These are phyloP conservation scores for Vitis riparia DNA, from an alignment of 164 flowering plant genomes.

Conservation along the genomic window DNA sequence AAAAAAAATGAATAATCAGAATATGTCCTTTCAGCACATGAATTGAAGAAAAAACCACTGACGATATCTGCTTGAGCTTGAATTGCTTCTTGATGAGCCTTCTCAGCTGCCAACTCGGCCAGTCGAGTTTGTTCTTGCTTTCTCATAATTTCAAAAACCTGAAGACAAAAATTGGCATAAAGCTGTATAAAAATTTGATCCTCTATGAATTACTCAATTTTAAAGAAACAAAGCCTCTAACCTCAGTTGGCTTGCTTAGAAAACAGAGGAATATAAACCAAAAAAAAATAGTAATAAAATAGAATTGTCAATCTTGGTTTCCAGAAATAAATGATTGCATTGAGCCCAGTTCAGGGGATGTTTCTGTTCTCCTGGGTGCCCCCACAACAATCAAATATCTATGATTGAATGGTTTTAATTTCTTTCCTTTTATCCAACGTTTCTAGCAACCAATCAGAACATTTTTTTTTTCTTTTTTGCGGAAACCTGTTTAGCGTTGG, in stretches of 20 bases:
- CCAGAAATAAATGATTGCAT: too few species aligned
- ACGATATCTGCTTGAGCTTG: conserved; percentile 66
- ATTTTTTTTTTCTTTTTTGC: background rate
- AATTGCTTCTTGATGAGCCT: conserved; percentile 40
- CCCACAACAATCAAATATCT: too few species aligned
- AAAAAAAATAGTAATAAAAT: background rate
- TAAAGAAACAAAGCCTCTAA: too few species aligned
- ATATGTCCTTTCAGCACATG: background rate
- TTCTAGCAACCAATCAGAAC: background rate
- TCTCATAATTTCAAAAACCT: conserved; percentile 74
- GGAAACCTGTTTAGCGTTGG: conserved; percentile 40
- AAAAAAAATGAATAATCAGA: too few species aligned
- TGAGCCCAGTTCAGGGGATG: too few species aligned
- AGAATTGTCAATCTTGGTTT: background rate
- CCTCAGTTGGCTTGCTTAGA: background rate
- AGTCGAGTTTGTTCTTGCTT: conserved; percentile 69
- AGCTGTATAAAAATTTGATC: too few species aligned
- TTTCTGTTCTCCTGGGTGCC: too few species aligned
- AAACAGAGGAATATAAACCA: background rate
- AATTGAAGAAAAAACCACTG: conserved; percentile 18
- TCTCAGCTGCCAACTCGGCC: conserved; percentile 63
- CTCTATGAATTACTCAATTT: too few species aligned
- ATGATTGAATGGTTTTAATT: background rate
- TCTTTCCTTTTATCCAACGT: background rate
- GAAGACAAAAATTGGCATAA: background rate